Conservation (phyloP, 2,329 filamentous ascomycete genomes). For the Aspergillus intermedius region DNA sequence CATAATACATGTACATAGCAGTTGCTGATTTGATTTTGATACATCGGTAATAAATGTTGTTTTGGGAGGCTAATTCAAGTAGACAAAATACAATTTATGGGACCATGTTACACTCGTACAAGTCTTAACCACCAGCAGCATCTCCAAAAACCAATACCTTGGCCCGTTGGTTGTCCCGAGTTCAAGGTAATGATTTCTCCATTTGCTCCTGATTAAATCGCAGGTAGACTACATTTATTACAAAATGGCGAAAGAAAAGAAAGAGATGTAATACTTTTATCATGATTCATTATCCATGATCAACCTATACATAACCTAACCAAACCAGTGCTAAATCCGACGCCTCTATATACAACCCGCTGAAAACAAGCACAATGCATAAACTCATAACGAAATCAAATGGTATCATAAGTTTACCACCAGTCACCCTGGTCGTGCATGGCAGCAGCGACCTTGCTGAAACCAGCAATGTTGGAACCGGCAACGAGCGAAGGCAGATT, state of each 20-base stretch:
- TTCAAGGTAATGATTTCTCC: too few relatives aligned
- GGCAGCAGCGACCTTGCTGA: constrained; percentile 88
- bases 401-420: constrained; percentile 48
- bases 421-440: constrained; percentile 98
- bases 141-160: too few relatives aligned
- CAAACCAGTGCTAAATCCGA: constrained; percentile 14
- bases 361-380: constrained; percentile 14
- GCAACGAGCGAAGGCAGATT: constrained; percentile 86
- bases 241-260: neutral
- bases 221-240: neutral
- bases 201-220: too few relatives aligned
- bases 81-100: too few relatives aligned
- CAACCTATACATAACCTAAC: constrained; percentile 1
- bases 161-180: too few relatives aligned
- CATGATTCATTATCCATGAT: neutral
- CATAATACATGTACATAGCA: too few relatives aligned
- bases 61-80: too few relatives aligned
- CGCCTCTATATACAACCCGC: constrained; percentile 27
- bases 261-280: neutral
- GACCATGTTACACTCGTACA: too few relatives aligned
- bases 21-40: too few relatives aligned
- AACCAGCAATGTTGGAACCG: constrained; percentile 94
- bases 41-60: too few relatives aligned
- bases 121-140: too few relatives aligned
- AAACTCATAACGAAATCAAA: constrained; percentile 17